Evolutionary conservation across 257 asterid genomes (phyloP).

Genomic region (Verbascum thapsus): DNA sequence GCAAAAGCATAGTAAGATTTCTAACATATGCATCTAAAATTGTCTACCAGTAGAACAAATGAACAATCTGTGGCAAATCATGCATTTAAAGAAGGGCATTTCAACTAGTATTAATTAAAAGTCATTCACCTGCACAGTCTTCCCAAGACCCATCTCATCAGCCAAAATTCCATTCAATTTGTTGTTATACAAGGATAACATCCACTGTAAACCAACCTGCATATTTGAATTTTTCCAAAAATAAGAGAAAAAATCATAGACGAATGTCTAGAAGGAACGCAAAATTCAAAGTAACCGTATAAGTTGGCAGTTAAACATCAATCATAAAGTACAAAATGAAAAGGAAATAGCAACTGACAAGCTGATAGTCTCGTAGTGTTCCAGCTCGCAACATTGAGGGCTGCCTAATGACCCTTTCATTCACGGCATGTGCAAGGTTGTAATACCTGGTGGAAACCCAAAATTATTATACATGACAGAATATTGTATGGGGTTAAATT

Average conservation of each 20-base stretch:
- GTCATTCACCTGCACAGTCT: constrained; percentile 91
- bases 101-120: constrained; percentile 25
- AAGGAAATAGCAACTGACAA: constrained; percentile 61
- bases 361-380: constrained; percentile 93
- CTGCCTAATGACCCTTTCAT: constrained; percentile 89
- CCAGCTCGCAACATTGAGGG: constrained; percentile 98
- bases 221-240: constrained; percentile 32
- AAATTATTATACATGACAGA: constrained; percentile 7
- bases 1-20: constrained; percentile 24
- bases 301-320: constrained; percentile 29
- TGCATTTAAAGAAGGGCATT: too few relatives aligned
- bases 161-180: constrained; percentile 98
- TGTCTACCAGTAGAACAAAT: too few relatives aligned
- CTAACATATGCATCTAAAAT: constrained; percentile 13
- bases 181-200: constrained; percentile 95
- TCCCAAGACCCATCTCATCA: constrained; percentile 99
- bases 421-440: constrained; percentile 98
- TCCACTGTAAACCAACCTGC: constrained; percentile 99
- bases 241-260: constrained; percentile 11
- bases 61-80: constrained; percentile 9
- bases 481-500: constrained; percentile 14
- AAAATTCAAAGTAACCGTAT: constrained; percentile 19
- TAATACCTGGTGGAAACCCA: constrained; percentile 65
- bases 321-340: constrained; percentile 18
- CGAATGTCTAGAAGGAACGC: constrained; percentile 21